Evolutionary conservation across 208 protist genomes (phyloP).

Genomic region (Naegleria lovaniensis): DNA sequence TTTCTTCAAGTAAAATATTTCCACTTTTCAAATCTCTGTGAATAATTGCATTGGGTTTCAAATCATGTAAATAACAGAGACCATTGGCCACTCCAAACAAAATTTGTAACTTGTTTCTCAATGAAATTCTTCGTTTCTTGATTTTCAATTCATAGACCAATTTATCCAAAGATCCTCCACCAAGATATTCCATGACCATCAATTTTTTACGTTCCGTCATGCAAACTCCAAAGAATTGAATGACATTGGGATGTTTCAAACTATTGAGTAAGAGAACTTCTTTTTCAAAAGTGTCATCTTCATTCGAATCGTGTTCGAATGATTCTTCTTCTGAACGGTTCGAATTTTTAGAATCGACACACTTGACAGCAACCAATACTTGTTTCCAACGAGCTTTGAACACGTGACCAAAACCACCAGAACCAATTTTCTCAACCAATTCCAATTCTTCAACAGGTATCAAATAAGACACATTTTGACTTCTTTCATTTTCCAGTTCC

Average conservation of each 20-base stretch:
- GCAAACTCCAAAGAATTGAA: background rate
- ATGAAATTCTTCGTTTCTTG: too few relatives aligned
- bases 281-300: background rate
- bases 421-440: background rate
- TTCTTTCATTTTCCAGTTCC: background rate
- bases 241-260: slow-evolving; percentile 10
- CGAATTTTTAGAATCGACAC: too few relatives aligned
- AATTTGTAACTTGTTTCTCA: background rate
- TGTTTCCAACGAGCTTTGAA: background rate
- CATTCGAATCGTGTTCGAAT: too few relatives aligned
- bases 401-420: background rate
- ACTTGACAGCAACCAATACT: background rate
- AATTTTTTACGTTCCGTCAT: background rate
- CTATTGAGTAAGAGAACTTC: background rate
- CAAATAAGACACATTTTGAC: background rate
- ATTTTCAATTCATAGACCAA: background rate
- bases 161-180: background rate
- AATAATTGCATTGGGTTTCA: background rate
- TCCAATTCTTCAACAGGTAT: background rate
- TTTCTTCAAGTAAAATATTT: background rate
- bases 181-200: background rate
- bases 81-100: background rate
- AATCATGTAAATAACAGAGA: slow-evolving; percentile 4
- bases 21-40: background rate
- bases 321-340: background rate